Conservation (phyloP, 306 rosid species). For the Parietaria judaica region DNA sequence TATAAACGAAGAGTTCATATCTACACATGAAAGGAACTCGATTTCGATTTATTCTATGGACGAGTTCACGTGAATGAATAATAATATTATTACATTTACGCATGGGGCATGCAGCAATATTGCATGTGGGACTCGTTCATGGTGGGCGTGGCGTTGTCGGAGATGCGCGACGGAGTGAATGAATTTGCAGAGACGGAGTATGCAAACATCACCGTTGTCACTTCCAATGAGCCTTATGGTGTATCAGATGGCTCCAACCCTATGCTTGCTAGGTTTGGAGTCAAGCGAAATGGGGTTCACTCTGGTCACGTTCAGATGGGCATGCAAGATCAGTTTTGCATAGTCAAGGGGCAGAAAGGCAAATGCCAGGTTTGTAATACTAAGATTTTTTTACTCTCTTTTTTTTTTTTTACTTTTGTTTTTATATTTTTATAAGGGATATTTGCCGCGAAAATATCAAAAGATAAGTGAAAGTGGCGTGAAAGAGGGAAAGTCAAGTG, state of each 20-base stretch:
- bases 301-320: slow-evolving; percentile 59
- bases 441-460: no score
- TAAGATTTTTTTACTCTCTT: neutral
- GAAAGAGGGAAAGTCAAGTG: no score
- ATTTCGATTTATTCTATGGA: no score
- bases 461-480: no score
- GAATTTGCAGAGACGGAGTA: slow-evolving; percentile 57
- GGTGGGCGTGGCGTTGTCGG: slow-evolving; percentile 44
- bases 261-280: slow-evolving; percentile 31
- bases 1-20: no score
- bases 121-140: slow-evolving; percentile 61
- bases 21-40: no score
- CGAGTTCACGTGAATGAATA: no score
- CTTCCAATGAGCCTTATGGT: slow-evolving; percentile 59
- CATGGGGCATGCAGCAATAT: slow-evolving; percentile 31
- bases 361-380: slow-evolving; percentile 38
- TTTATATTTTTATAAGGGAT: neutral
- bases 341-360: slow-evolving; percentile 41
- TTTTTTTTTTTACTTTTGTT: neutral
- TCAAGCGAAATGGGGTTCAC: slow-evolving; percentile 45
- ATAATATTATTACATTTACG: no score
- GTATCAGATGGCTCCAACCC: slow-evolving; percentile 58
- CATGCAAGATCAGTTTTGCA: slow-evolving; percentile 49
- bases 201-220: slow-evolving; percentile 49
- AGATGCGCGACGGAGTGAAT: slow-evolving; percentile 43